Conservation (phyloP, 2,329 filamentous ascomycete species). For the Penicillium rolfsii region DNA sequence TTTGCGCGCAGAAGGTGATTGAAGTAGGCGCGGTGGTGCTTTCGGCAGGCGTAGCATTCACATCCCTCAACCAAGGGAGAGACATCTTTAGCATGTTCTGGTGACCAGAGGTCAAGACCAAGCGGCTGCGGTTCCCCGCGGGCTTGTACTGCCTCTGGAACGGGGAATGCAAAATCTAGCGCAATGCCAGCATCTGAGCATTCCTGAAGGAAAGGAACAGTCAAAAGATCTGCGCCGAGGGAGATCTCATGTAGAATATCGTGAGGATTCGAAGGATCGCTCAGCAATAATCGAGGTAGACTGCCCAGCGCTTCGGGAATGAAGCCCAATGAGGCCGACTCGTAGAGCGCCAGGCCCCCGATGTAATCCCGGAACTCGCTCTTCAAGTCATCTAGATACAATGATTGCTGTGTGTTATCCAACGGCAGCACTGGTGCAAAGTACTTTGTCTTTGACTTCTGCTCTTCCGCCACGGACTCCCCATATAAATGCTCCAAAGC, state of each 20-base stretch:
- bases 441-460: conserved; percentile 53
- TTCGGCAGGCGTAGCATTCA: conserved; percentile 78
- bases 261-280: conserved; percentile 71
- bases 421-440: conserved; percentile 74
- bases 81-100: conserved; percentile 63
- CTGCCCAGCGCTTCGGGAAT: conserved; percentile 63
- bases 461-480: conserved; percentile 33
- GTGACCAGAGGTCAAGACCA: conserved; percentile 77
- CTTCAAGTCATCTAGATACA: conserved; percentile 75
- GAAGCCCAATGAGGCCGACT: conserved; percentile 68
- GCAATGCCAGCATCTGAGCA: conserved; percentile 85
- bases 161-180: conserved; percentile 75
- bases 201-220: conserved; percentile 72
- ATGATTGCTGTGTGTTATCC: conserved; percentile 72
- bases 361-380: conserved; percentile 63
- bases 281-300: conserved; percentile 76
- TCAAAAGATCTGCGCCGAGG: conserved; percentile 78
- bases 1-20: conserved; percentile 86
- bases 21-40: conserved; percentile 83
- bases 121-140: conserved; percentile 52
- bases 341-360: conserved; percentile 76
- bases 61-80: conserved; percentile 67
- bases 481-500: conserved; percentile 58
- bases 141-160: conserved; percentile 28
- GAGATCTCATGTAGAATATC: conserved; percentile 75